A percentile compares a stretch with the other conserved stretches of the same genome.
Conservation (phyloP, 2,329 filamentous ascomycete species). For the Colletotrichum siamense region DNA sequence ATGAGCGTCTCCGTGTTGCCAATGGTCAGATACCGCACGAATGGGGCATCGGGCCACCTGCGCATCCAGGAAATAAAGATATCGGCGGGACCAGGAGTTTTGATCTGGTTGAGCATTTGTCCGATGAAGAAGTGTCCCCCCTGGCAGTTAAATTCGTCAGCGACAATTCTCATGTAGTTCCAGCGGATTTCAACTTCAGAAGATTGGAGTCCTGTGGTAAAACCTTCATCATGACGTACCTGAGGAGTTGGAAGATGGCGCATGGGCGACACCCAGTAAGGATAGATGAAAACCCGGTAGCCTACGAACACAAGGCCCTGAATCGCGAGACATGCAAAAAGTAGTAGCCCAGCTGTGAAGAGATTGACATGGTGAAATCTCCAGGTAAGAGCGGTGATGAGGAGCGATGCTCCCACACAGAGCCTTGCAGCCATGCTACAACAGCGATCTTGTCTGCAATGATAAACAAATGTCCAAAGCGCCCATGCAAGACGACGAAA, state of each 20-base stretch:
- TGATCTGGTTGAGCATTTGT: constrained; percentile 39
- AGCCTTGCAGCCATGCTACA: neutral
- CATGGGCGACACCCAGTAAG: neutral
- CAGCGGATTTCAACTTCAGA: neutral
- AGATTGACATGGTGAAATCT: neutral
- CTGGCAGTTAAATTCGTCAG: constrained; percentile 24
- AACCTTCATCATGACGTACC: constrained; percentile 26
- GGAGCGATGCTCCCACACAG: neutral
- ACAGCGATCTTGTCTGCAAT: neutral
- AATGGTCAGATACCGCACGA: constrained; percentile 43
- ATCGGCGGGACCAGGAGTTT: constrained; percentile 29
- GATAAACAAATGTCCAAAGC: neutral
- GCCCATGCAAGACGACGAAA: neutral
- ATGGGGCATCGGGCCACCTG: constrained; percentile 35
- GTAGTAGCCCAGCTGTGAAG: neutral
- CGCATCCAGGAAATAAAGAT: constrained; percentile 36
- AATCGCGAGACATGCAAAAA: neutral
- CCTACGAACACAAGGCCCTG: constrained; percentile 26
- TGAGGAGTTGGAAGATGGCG: constrained; percentile 44
- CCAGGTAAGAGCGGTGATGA: neutral
- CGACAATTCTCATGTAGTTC: neutral
- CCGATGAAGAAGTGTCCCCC: constrained; percentile 44
- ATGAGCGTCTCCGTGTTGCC: constrained; percentile 41
- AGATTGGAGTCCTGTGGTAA: neutral
- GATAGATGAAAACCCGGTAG: constrained; percentile 46